Evolutionary conservation across 495 filamentous ascomycete genomes (phyloP).

Genomic region (Aspergillus heteromorphus): DNA sequence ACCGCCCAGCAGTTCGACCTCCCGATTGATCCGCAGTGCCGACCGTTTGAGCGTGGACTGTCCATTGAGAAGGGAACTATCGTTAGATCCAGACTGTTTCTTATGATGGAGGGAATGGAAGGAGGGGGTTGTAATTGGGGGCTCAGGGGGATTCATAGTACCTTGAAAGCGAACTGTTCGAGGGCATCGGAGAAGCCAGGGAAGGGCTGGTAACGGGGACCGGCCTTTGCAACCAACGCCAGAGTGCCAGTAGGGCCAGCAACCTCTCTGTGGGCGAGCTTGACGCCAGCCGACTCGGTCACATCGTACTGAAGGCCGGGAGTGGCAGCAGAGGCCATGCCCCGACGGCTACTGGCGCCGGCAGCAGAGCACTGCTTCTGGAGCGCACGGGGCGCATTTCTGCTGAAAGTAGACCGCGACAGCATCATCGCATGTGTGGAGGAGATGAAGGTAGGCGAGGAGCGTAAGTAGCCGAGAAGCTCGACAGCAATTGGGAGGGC

Average conservation of each 20-base stretch:
- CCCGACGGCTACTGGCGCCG: constrained; percentile 52
- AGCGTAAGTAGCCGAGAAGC: constrained; percentile 29
- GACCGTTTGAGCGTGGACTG: constrained; percentile 83
- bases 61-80: constrained; percentile 12
- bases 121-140: constrained; percentile 18
- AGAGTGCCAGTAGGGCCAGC: constrained; percentile 83
- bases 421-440: constrained; percentile 67
- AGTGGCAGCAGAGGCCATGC: constrained; percentile 76
- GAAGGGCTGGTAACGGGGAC: constrained; percentile 81
- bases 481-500: constrained; percentile 40
- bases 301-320: constrained; percentile 82
- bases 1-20: constrained; percentile 88
- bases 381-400: constrained; percentile 71
- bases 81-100: constrained; percentile 4
- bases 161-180: constrained; percentile 95
- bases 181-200: constrained; percentile 87
- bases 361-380: constrained; percentile 57
- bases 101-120: neutral
- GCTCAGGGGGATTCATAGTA: constrained; percentile 43
- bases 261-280: constrained; percentile 83
- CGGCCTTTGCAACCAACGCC: constrained; percentile 86
- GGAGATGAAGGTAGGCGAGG: constrained; percentile 26
- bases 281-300: constrained; percentile 78
- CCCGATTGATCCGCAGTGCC: constrained; percentile 84
- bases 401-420: constrained; percentile 72